A percentile compares a stretch with the other conserved stretches of the same genome.
phyloP scores from a whole-genome alignment of 176 grass and related monocot genomes.

The Leersia perrieri region DNA sequence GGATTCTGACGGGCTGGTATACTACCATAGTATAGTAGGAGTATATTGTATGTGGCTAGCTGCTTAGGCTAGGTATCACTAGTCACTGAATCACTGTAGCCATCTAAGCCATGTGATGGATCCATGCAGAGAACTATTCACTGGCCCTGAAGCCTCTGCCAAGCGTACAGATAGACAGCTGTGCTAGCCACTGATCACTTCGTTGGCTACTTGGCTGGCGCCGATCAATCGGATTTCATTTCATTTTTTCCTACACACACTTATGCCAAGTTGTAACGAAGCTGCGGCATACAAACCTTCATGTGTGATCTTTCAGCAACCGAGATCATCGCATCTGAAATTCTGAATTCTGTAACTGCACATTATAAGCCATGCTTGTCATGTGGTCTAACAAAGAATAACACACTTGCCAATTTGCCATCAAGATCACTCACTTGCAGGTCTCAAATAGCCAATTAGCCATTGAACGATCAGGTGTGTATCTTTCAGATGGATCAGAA shows the following conservation, averaged over 20 bases:
- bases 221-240: not conserved
- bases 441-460: not conserved
- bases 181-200: not conserved
- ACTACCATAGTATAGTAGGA: not conserved
- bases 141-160: not conserved
- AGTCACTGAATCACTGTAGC: not conserved
- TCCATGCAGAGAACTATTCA: not conserved
- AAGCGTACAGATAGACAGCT: not conserved
- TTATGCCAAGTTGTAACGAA: not conserved
- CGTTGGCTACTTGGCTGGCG: not conserved
- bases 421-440: not conserved
- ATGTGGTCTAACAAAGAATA: not conserved
- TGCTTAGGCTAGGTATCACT: slow-evolving; percentile 5
- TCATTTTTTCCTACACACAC: not conserved
- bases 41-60: not conserved
- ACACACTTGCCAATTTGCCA: not conserved
- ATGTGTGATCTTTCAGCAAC: not conserved
- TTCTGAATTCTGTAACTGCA: not conserved
- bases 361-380: not conserved
- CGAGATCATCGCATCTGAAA: not conserved
- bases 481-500: not conserved
- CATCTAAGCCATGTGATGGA: slow-evolving; percentile 45
- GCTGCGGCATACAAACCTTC: not conserved
- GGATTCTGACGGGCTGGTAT: not conserved
- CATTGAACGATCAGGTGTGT: not conserved